Evolutionary conservation across 108 stramenopile genomes (phyloP).

Genomic region (Nannochloropsis salina): DNA sequence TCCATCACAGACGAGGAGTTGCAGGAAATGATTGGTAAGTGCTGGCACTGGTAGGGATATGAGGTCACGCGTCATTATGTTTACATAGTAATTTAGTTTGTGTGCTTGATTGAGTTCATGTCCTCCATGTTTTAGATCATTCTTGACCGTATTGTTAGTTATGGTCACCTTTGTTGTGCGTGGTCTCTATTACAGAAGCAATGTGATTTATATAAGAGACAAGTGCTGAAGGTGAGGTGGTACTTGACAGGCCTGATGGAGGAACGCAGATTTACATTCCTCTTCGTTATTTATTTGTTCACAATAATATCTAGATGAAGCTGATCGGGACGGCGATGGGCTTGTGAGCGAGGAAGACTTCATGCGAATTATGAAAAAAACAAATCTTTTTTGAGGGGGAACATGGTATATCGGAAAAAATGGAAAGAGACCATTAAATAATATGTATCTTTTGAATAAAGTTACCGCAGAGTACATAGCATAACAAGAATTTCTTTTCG

Average conservation of each 20-base stretch:
- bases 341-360: conserved; percentile 72
- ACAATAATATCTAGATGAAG: conserved; percentile 61
- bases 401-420: not conserved
- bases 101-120: no score
- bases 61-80: not conserved
- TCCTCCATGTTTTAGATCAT: no score
- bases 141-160: no score
- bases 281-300: not conserved
- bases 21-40: conserved; percentile 56
- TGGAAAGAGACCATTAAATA: not conserved
- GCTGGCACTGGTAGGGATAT: conserved; percentile 15
- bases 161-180: no score
- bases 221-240: no score
- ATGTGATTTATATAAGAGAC: no score
- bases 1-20: conserved; percentile 80
- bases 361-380: conserved; percentile 78
- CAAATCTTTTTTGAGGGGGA: conserved; percentile 39
- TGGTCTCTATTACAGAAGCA: no score
- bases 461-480: no score
- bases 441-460: not conserved
- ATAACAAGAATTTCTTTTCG: no score
- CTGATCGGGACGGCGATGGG: conserved; percentile 64
- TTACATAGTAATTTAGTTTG: no score
- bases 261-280: not conserved
- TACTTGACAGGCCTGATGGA: no score